phyloP scores from a whole-genome alignment of 2,329 filamentous ascomycete genomes.

The Bretziella fagacearum region DNA sequence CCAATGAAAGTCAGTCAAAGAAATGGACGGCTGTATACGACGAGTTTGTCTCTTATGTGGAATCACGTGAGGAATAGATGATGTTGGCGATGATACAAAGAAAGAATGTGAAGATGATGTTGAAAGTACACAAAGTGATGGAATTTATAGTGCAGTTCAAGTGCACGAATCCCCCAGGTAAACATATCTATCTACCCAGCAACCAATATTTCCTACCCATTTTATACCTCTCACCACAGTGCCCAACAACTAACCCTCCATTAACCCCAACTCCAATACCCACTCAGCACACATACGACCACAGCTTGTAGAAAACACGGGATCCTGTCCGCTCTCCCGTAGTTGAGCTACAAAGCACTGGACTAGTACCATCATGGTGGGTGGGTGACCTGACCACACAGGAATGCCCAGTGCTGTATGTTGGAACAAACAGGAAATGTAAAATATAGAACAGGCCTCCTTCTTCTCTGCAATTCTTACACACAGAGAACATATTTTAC shows the following conservation, averaged over 20 bases:
- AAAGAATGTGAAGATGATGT: neutral
- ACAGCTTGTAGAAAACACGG: constrained; percentile 11
- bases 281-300: constrained; percentile 6
- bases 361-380: constrained; percentile 6
- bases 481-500: constrained; percentile 35
- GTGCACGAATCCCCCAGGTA: neutral
- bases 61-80: too few species aligned
- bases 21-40: neutral
- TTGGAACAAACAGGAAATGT: neutral
- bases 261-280: neutral
- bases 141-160: neutral
- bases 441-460: neutral
- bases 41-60: too few species aligned
- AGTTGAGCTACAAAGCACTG: constrained; percentile 7
- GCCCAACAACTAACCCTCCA: neutral
- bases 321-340: constrained; percentile 6
- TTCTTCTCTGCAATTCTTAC: neutral
- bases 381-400: constrained; percentile 11
- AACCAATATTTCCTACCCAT: neutral
- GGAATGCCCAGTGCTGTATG: constrained; percentile 11
- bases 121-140: neutral
- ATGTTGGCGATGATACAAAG: too few species aligned
- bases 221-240: neutral
- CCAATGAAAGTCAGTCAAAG: too few species aligned
- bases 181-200: neutral